phyloP scores from a whole-genome alignment of 257 asterid species.

The Solanum stenotomum region DNA sequence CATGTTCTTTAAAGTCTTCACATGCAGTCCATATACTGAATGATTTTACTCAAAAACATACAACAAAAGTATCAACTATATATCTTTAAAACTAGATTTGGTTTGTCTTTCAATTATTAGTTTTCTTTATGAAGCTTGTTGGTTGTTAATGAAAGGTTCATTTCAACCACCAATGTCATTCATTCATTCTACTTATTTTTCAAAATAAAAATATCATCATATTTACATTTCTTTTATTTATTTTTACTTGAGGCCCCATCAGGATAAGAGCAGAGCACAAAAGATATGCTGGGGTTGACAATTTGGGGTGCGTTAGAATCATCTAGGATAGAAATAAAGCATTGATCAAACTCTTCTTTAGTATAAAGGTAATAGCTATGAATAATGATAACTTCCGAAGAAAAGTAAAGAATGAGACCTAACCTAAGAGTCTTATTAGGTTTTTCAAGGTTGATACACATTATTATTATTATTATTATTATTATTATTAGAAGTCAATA shows the following conservation, averaged over 20 bases:
- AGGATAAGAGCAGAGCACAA: too few species aligned
- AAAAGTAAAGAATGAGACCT: not conserved
- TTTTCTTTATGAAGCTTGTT: conserved; percentile 2
- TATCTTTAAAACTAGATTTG: not conserved
- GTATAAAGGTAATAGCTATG: too few species aligned
- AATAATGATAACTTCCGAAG: not conserved
- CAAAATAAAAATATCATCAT: not conserved
- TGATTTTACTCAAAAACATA: not conserved
- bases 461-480: too few species aligned
- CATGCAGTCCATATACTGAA: not conserved
- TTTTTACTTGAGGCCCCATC: not conserved
- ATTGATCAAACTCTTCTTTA: too few species aligned
- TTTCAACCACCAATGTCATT: not conserved
- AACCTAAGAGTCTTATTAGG: not conserved
- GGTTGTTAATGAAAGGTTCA: not conserved
- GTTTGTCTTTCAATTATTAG: not conserved
- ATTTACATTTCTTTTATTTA: not conserved
- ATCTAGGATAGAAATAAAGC: too few species aligned
- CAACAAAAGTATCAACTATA: not conserved
- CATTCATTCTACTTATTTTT: not conserved
- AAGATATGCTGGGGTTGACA: too few species aligned
- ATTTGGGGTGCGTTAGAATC: too few species aligned
- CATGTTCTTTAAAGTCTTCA: not conserved
- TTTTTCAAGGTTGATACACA: not conserved
- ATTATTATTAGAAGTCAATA: too few species aligned